phyloP scores from a whole-genome alignment of 306 rosid genomes.

The Prinsepia uniflora region DNA sequence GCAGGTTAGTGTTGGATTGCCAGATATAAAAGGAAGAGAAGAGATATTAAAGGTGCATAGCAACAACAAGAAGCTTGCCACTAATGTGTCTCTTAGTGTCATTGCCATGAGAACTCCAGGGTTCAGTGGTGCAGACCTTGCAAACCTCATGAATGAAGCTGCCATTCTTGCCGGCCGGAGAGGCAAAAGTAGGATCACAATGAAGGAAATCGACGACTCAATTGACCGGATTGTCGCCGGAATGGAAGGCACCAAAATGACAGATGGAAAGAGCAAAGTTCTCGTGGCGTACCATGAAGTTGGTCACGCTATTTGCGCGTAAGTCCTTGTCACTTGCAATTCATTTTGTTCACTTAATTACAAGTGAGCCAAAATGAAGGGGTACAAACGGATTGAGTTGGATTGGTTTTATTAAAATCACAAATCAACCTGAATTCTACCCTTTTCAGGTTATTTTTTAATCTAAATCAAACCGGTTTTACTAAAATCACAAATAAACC shows the following conservation, averaged over 20 bases:
- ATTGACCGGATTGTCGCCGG: constrained; percentile 78
- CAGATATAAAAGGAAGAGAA: constrained; percentile 72
- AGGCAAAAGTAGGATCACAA: constrained; percentile 49
- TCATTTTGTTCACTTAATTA: too few species aligned
- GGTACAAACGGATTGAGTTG: too few species aligned
- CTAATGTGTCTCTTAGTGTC: constrained; percentile 46
- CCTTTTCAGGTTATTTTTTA: too few species aligned
- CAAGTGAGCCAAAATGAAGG: not conserved
- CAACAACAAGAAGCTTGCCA: constrained; percentile 62
- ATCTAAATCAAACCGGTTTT: too few species aligned
- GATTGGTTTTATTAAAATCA: too few species aligned
- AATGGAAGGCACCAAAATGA: constrained; percentile 84
- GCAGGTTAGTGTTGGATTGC: constrained; percentile 64
- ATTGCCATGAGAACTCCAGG: constrained; percentile 72
- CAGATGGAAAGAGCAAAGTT: constrained; percentile 65
- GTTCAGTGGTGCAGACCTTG: constrained; percentile 72
- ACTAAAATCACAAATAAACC: too few species aligned
- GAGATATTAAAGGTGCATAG: constrained; percentile 76
- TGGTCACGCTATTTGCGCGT: constrained; percentile 87
- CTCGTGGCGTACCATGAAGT: constrained; percentile 80
- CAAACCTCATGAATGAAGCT: constrained; percentile 81
- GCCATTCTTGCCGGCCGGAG: constrained; percentile 82
- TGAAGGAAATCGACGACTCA: constrained; percentile 60
- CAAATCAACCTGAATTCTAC: too few species aligned
- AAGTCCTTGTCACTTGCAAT: constrained; percentile 21